Conservation (phyloP, 108 stramenopile genomes). For the Chaetoceros muelleri region DNA sequence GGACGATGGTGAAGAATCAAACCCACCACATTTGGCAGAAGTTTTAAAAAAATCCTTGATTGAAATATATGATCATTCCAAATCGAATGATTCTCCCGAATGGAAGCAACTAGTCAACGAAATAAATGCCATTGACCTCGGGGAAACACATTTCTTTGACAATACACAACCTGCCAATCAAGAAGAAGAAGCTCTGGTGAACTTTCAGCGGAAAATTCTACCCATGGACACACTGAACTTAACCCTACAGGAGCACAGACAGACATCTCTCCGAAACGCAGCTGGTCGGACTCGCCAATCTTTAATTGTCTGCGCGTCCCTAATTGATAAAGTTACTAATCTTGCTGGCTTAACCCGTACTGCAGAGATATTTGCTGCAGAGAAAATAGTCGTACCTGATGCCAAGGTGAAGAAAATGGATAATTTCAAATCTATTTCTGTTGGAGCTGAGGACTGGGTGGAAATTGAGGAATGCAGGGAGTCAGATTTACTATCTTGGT, state of each 20-base stretch:
- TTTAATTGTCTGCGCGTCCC: constrained; percentile 75
- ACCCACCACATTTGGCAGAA: constrained; percentile 57
- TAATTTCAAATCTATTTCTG: constrained; percentile 77
- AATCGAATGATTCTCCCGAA: constrained; percentile 49
- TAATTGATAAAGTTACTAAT: constrained; percentile 89
- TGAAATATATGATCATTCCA: constrained; percentile 59
- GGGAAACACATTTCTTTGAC: not conserved
- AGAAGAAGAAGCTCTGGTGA: constrained; percentile 23
- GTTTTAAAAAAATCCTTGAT: constrained; percentile 54
- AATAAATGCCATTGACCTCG: constrained; percentile 2
- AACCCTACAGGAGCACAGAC: constrained; percentile 31
- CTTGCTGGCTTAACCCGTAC: constrained; percentile 80
- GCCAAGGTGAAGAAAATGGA: constrained; percentile 58
- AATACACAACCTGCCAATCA: constrained; percentile 5
- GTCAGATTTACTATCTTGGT: constrained; percentile 57
- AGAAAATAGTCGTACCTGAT: constrained; percentile 68
- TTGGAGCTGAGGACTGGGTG: constrained; percentile 83
- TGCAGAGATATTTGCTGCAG: constrained; percentile 79
- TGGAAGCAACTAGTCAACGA: constrained; percentile 68
- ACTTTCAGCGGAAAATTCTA: constrained; percentile 84
- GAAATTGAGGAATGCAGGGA: constrained; percentile 80
- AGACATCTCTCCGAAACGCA: constrained; percentile 50
- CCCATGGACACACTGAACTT: constrained; percentile 78
- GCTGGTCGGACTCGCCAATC: constrained; percentile 62
- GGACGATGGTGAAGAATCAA: constrained; percentile 72